A percentile compares a stretch with the other conserved stretches of the same genome.
Conservation (phyloP, 805 yeast species). For the Clavispora carvajalis region DNA sequence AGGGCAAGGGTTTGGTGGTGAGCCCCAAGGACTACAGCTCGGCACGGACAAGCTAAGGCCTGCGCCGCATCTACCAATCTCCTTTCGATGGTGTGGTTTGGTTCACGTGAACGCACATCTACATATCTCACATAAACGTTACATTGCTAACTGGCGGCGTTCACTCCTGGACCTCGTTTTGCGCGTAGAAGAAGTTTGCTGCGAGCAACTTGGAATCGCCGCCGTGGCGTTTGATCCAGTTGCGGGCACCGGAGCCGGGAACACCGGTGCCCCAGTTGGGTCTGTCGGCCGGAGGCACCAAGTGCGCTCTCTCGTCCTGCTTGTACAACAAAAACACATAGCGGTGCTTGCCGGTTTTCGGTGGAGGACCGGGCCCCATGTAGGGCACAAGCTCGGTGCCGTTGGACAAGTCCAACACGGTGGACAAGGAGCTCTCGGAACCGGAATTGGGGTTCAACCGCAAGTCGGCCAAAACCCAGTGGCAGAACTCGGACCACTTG, state of each 20-base stretch:
- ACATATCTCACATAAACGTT: too few species aligned
- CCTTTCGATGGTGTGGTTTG: too few species aligned
- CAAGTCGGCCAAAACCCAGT: constrained; percentile 60
- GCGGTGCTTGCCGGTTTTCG: constrained; percentile 79
- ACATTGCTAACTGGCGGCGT: not conserved
- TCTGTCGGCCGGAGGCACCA: constrained; percentile 47
- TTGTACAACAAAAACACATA: constrained; percentile 74
- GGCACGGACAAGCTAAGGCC: constrained; percentile 11
- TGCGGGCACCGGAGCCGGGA: constrained; percentile 72
- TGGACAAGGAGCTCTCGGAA: constrained; percentile 19
- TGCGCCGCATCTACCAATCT: too few species aligned
- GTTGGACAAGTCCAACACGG: constrained; percentile 28
- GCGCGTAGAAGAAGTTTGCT: constrained; percentile 81
- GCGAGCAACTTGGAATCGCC: constrained; percentile 56
- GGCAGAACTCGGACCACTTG: constrained; percentile 86
- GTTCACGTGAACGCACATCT: too few species aligned
- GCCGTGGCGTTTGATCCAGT: constrained; percentile 64
- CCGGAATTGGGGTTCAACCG: constrained; percentile 32
- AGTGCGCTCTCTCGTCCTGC: constrained; percentile 46
- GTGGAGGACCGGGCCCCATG: constrained; percentile 88
- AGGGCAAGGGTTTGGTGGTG: constrained; percentile 87
- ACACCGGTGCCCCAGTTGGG: constrained; percentile 83
- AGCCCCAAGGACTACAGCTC: constrained; percentile 69
- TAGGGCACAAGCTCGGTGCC: constrained; percentile 50
- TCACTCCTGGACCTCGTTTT: constrained; percentile 33